These are phyloP conservation scores for Wallacemonas sp. DNA, from an alignment of 208 protist genomes.

Conservation along the genomic window DNA sequence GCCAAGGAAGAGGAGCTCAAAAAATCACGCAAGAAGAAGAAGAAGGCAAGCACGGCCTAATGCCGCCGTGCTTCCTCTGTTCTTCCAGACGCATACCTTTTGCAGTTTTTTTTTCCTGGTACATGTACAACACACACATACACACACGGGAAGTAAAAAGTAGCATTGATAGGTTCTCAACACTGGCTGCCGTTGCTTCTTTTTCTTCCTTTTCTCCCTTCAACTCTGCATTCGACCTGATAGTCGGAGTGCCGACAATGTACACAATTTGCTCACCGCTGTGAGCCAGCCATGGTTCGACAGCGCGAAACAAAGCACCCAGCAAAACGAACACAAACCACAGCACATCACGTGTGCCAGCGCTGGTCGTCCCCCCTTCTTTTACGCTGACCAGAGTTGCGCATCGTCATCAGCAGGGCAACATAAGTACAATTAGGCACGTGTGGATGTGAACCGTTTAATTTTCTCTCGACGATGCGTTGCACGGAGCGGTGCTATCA, in stretches of 20 bases:
- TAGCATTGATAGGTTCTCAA: neutral
- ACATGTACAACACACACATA: neutral
- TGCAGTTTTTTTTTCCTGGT: neutral
- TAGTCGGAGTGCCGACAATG: neutral
- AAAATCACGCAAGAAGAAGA: conserved; percentile 31
- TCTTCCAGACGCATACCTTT: neutral
- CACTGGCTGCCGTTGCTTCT: neutral
- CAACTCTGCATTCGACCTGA: neutral
- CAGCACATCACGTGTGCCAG: neutral
- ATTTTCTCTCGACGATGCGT: too few species aligned
- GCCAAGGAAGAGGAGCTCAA: conserved; percentile 31
- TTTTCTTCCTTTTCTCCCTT: conserved; percentile 3
- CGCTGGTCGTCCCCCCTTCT: neutral
- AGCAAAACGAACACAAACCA: neutral
- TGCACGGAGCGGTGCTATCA: too few species aligned
- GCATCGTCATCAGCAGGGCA: too few species aligned
- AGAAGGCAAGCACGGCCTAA: conserved; percentile 14
- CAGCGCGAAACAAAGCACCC: neutral
- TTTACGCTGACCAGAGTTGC: too few species aligned
- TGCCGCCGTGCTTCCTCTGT: conserved; percentile 1
- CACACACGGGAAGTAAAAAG: neutral
- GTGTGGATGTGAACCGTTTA: too few species aligned
- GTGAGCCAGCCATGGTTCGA: neutral
- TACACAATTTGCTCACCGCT: neutral
- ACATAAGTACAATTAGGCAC: too few species aligned